These are phyloP conservation scores for Debaryomyces fabryi DNA, from an alignment of 1,139 yeast species.

Conservation along the genomic window DNA sequence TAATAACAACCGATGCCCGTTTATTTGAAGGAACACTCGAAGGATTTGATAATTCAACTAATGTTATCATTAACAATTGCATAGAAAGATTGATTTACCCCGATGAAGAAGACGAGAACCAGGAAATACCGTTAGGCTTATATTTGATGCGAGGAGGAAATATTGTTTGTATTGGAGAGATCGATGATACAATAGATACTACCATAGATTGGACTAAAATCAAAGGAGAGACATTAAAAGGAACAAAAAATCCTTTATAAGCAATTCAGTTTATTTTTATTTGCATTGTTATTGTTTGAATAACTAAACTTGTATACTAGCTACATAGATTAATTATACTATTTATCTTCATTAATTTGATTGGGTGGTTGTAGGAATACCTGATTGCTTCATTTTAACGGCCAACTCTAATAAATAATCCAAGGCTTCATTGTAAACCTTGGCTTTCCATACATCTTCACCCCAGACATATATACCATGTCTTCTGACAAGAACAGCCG, in stretches of 20 bases:
- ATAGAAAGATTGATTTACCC: constrained; percentile 52
- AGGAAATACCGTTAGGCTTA: constrained; percentile 57
- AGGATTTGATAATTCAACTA: constrained; percentile 83
- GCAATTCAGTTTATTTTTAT: background rate
- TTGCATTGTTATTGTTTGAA: background rate
- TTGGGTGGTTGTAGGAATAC: constrained; percentile 52
- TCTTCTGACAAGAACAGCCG: constrained; percentile 87
- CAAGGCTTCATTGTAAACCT: constrained; percentile 88
- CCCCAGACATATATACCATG: constrained; percentile 99
- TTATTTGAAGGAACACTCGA: constrained; percentile 70
- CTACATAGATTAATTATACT: background rate
- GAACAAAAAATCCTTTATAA: constrained; percentile 46
- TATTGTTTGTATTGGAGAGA: constrained; percentile 74
- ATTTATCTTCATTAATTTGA: constrained; percentile 3
- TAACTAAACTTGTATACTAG: constrained; percentile 6
- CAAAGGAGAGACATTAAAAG: constrained; percentile 38
- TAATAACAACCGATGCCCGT: constrained; percentile 85
- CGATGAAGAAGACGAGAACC: constrained; percentile 50
- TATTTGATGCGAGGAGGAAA: constrained; percentile 80
- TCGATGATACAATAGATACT: constrained; percentile 55
- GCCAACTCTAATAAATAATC: constrained; percentile 88
- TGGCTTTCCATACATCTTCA: constrained; percentile 88
- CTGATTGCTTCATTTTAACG: constrained; percentile 70
- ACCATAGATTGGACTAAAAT: constrained; percentile 62
- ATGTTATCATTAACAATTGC: constrained; percentile 65